Conservation (phyloP, 73 alveolate genomes). For the Paramecium sexaurelia region DNA sequence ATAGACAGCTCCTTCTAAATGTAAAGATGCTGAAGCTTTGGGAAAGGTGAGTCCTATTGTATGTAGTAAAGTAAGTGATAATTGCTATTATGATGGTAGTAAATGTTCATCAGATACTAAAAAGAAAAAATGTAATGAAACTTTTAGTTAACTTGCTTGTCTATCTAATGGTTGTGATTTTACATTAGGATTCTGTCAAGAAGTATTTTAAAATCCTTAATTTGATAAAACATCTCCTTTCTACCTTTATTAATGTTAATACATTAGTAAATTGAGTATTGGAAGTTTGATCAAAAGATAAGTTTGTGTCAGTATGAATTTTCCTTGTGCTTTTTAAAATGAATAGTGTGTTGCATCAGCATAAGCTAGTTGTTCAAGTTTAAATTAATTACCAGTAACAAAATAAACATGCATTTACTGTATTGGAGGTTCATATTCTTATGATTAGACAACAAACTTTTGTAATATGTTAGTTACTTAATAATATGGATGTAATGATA, state of each 20-base stretch:
- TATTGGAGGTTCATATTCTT: not conserved
- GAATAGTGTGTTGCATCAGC: conserved; percentile 26
- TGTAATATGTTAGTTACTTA: not conserved
- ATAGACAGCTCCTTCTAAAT: conserved; percentile 3
- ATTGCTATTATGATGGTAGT: not conserved
- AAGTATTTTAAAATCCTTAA: not conserved
- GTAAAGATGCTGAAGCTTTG: not conserved
- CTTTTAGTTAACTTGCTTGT: not conserved
- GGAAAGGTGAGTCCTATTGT: conserved; percentile 13
- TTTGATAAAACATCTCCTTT: not conserved
- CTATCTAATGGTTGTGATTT: conserved; percentile 16
- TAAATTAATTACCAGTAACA: not conserved
- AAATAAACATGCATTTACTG: not conserved
- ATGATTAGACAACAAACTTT: not conserved
- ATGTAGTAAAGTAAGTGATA: not conserved
- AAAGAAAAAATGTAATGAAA: not conserved
- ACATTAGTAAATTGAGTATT: not conserved
- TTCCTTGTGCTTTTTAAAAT: conserved; percentile 28
- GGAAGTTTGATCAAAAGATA: not conserved
- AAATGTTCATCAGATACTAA: not conserved
- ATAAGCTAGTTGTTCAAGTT: not conserved
- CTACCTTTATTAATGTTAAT: not conserved
- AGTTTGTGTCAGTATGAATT: not conserved
- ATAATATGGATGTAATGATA: not conserved
- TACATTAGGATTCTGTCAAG: not conserved